These are phyloP conservation scores for Dicorynia guianensis DNA, from an alignment of 306 rosid species.

Conservation along the genomic window DNA sequence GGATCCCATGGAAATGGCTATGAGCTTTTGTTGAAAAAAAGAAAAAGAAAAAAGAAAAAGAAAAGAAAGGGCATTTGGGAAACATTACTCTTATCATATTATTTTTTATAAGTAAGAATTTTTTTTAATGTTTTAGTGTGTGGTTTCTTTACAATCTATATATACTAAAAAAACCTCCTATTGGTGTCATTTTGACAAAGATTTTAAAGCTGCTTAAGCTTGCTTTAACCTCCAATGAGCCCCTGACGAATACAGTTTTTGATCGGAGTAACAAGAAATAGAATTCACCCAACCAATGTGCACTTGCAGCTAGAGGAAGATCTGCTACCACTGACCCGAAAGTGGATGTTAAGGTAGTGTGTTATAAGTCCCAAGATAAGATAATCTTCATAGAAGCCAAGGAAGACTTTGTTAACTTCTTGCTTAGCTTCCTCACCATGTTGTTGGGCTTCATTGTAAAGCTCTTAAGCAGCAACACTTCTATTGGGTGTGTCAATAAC, in stretches of 20 bases:
- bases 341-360: conserved; percentile 34
- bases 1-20: not conserved
- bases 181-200: too few relatives aligned
- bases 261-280: not conserved
- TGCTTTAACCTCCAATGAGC: too few relatives aligned
- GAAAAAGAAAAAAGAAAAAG: too few relatives aligned
- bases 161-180: too few relatives aligned
- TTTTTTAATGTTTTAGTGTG: too few relatives aligned
- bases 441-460: conserved; percentile 36
- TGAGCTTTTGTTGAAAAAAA: not conserved
- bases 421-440: conserved; percentile 40
- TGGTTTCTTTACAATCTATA: too few relatives aligned
- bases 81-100: not conserved
- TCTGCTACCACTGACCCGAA: not conserved
- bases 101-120: not conserved
- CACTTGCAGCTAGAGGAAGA: too few relatives aligned
- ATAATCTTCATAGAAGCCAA: conserved; percentile 35
- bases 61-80: too few relatives aligned
- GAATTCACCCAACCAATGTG: not conserved
- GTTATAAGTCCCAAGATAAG: conserved; percentile 35
- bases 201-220: too few relatives aligned
- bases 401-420: conserved; percentile 39
- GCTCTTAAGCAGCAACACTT: conserved; percentile 34
- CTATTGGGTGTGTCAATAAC: conserved; percentile 39
- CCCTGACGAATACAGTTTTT: too few relatives aligned